Evolutionary conservation across 805 yeast genomes (phyloP).

Genomic region (Pichia nanzhaoensis): DNA sequence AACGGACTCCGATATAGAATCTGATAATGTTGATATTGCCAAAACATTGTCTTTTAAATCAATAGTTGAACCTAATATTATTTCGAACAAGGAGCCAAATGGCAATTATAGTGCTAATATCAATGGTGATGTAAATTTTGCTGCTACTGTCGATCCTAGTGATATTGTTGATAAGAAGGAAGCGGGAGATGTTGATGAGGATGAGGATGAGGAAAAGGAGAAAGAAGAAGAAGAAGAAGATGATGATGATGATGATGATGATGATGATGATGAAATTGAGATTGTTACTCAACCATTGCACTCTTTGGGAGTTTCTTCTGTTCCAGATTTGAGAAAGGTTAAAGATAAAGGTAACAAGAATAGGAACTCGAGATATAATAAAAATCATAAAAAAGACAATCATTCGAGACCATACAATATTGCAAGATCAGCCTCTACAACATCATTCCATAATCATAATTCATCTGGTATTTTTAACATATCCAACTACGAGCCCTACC

Average conservation of each 20-base stretch:
- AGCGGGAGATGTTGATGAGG: not conserved
- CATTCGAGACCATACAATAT: not conserved
- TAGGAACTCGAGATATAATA: not conserved
- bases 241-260: conserved; percentile 3
- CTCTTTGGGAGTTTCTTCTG: not conserved
- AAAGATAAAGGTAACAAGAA: not conserved
- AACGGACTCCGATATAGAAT: no score
- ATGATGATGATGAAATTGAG: conserved; percentile 10
- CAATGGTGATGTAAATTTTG: not conserved
- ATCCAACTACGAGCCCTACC: not conserved
- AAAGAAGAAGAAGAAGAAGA: not conserved
- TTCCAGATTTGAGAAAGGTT: not conserved
- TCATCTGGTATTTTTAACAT: not conserved
- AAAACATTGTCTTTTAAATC: not conserved
- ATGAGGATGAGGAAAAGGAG: not conserved
- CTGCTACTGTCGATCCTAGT: no score
- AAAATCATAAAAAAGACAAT: not conserved
- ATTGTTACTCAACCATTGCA: conserved; percentile 4
- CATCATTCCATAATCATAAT: conserved; percentile 1
- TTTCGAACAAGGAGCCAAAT: not conserved
- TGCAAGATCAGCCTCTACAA: conserved; percentile 2
- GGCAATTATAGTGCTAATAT: not conserved
- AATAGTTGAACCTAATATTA: not conserved
- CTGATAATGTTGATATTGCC: no score
- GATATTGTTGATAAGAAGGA: no score